These are phyloP conservation scores for Dillenia suffruticosa DNA, from an alignment of 164 flowering plant species.

Conservation along the genomic window DNA sequence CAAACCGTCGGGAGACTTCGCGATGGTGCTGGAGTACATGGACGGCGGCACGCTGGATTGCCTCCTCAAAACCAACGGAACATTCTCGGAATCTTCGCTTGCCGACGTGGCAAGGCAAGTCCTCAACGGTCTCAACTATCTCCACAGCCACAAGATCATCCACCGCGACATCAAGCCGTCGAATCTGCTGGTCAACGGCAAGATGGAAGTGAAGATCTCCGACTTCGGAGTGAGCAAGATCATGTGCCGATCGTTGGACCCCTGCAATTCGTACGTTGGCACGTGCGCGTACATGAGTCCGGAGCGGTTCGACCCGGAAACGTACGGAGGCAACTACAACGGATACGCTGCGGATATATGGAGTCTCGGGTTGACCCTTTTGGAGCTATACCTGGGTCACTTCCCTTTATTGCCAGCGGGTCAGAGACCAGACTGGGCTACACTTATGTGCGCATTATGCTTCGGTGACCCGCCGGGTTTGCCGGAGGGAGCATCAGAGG, in stretches of 20 bases:
- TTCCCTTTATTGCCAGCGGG: conserved; percentile 60
- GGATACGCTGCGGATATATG: conserved; percentile 74
- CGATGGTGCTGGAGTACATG: conserved; percentile 66
- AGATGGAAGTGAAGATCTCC: conserved; percentile 62
- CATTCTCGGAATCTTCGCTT: conserved; percentile 37
- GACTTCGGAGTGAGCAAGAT: conserved; percentile 84
- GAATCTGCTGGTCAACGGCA: conserved; percentile 46
- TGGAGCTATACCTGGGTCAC: conserved; percentile 73
- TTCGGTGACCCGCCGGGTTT: conserved; percentile 64
- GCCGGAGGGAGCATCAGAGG: conserved; percentile 49
- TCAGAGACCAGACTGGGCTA: conserved; percentile 80
- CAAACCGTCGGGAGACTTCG: conserved; percentile 47
- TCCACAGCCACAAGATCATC: conserved; percentile 63
- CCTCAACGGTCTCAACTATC: conserved; percentile 52
- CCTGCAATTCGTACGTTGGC: conserved; percentile 77
- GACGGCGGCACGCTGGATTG: conserved; percentile 55
- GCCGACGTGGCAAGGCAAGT: conserved; percentile 48
- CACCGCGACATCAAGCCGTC: conserved; percentile 82
- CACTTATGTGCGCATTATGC: conserved; percentile 80
- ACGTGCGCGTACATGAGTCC: conserved; percentile 93
- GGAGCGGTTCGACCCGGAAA: conserved; percentile 75
- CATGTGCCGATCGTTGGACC: conserved; percentile 55
- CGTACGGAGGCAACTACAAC: conserved; percentile 51
- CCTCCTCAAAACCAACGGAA: conserved; percentile 19
- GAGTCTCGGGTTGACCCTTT: conserved; percentile 70